Base-by-base conservation (phyloP, 2,329 filamentous ascomycete genomes). In the Fusarium sp. region DNA sequence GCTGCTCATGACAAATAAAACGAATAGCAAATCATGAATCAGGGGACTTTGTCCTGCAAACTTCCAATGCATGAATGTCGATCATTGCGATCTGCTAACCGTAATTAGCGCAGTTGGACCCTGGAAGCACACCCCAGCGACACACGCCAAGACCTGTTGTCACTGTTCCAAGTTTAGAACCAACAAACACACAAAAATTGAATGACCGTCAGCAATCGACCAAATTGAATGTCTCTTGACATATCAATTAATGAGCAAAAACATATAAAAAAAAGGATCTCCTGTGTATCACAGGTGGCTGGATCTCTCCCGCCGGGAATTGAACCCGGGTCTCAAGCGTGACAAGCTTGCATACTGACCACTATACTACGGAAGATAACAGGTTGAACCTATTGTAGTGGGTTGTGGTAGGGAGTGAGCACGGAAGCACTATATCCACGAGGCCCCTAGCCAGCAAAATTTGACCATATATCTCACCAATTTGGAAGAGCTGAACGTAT, bases 261-360 rank as follows among this genome's bases (percentile, higher is more conserved):
- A 5, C 0, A n/a, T n/a, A n/a, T n/a, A 1, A 11, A 25, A 62
- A 69, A 64, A 69, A 57, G 9, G 6, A n/a, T 23, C 15, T 35
- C 40, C 58, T 69, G 66, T 54, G 58, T 58, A 23, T 42, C 50
- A 62, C 66, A 69, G 64, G 35, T 69, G 66, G 66, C 66, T 56
- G 66, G 66, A 69, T 67, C 46, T 67, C 64, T 67, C 52, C 44
- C 52, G 62, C 64, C 62, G 64, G 64, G 64, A 67, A 67, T 67
- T 67, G 53, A 67, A 47, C 64, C 62, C 40, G 40, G 62, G 64
- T 67, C 62, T 67, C 64, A 67, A 67, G 64, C 52, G 64, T 67
- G 62, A 67, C 62, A 67, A 67, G 64, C 61, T 67, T 67, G 64
- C 64, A 67, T 67, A 66, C 64, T 67, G 64, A 67, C 64, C 64